Evolutionary conservation across 163 green algal species (phyloP), one percentile per base, ranked within the genome.

Genomic region (Prototheca wickerhamii): DNA sequence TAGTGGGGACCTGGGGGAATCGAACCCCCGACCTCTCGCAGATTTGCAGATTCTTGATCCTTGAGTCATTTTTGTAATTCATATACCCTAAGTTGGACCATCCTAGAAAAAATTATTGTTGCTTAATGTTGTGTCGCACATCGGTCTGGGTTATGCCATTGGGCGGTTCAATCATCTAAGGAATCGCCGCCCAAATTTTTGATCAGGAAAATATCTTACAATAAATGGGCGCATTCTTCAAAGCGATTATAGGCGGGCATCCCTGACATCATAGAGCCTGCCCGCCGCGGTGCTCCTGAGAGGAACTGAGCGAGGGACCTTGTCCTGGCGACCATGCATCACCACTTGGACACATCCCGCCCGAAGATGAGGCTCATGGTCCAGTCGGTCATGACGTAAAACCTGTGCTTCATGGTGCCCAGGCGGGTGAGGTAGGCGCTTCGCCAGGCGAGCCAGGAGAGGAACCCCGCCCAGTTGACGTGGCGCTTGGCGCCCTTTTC

Each of bases 361-460:
- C 79, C 79, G 61, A 84, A 81, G 5, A 85, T 30, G 53, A 76
- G 62, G 10, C 74, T 75, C 10, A 74, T 76, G 2, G 55, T 55
- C 79, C 79, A 86, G 69, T 86, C 74, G 3, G 72, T 61, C 2
- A 63, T 42, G 0, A 84, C 76, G 25, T 82, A 83, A 1, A 79
- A 5, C 2, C 77, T 54, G 59, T 78, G 74, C 33, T 76, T 79
- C 12, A 76, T 32, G 25, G 64, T 81, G 58, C 76, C 76, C 30
- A 86, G 69, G 2, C 71, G 58, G n/a, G 76, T 84, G n/a, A 84
- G 70, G 64, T 84, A 84, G 21, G 74, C 76, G 12, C 57, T 68
- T 37, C 75, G 70, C 78, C 78, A 85, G 2, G 75, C 70, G 21
- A 85, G 7, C 57, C 57, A 83, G 63, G 50, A 68, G 40, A 29